Evolutionary conservation across 768 basidiomycete genomes (phyloP).

Genomic region (Coprinellus micaceus): DNA sequence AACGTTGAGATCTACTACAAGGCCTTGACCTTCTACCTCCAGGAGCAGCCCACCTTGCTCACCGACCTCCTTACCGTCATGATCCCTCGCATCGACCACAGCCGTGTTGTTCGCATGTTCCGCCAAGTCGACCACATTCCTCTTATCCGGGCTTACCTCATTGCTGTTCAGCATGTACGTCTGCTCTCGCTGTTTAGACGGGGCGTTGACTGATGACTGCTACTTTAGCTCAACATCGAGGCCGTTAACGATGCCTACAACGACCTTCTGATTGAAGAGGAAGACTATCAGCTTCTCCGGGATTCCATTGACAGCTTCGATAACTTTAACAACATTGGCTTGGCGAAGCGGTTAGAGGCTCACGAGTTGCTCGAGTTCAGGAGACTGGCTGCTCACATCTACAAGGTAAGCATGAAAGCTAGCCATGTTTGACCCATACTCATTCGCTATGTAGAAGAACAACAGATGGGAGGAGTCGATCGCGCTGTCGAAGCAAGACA

Average conservation of each 20-base stretch:
- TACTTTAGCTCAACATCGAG: constrained; percentile 82
- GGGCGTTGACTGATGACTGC: neutral
- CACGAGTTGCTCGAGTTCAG: constrained; percentile 95
- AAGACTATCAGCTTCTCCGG: constrained; percentile 95
- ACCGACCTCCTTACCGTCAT: constrained; percentile 91
- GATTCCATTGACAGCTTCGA: constrained; percentile 98
- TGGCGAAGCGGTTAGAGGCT: constrained; percentile 82
- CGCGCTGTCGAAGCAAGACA: constrained; percentile 90
- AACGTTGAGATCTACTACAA: constrained; percentile 99
- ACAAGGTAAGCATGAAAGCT: constrained; percentile 60
- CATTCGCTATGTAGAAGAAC: constrained; percentile 67
- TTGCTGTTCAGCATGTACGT: constrained; percentile 89
- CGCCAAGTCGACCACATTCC: constrained; percentile 93
- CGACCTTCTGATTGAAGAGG: constrained; percentile 96
- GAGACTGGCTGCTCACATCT: constrained; percentile 89
- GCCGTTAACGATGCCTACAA: constrained; percentile 99
- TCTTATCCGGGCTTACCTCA: constrained; percentile 92
- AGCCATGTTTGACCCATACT: neutral
- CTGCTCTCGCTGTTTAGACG: neutral
- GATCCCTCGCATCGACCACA: constrained; percentile 92
- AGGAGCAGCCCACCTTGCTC: constrained; percentile 88
- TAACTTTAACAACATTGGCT: constrained; percentile 89
- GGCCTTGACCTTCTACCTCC: constrained; percentile 88
- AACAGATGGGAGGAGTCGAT: constrained; percentile 95
- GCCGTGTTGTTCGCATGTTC: constrained; percentile 95